Evolutionary conservation across 1,284 basidiomycete species (phyloP), one percentile per base, ranked within the genome.

Genomic region (Puccinia triticina): DNA sequence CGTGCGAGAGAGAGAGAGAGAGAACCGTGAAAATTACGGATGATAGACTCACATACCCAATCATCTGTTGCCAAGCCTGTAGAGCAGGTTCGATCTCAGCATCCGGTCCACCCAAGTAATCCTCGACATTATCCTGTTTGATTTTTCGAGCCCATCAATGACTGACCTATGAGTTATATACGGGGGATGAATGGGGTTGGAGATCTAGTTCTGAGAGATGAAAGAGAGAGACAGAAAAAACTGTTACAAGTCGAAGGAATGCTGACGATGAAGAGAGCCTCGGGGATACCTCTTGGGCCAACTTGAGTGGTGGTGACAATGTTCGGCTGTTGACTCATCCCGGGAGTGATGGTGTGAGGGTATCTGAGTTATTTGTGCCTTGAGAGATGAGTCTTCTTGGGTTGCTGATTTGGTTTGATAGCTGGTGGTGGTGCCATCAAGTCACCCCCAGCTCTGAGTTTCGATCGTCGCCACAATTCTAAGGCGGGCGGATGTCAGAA

Each of bases 1-100:
- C 46, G n/a, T n/a, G 26, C 46, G 34, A 21, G 23, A 46, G 11
- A 43, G 10, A 72, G 46, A 26, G 21, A 37, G n/a, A 26, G 29
- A 37, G 10, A 11, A 21, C 26, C 11, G 34, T n/a, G 32, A 18
- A 43, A 77, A n/a, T n/a, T 2, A 46, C 16, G 61, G 11, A 61
- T 23, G 4, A 61, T 8, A 40, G 61, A 43, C 26, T 29, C 21
- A 61, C 89, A 83, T 84, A 96, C 94, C 94, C 93, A 87, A 96
- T 91, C 48, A 95, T 94, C 88, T 96, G 94, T 86, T 98, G 94
- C 86, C 98, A 94, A 82, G 90, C 90, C 87, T 92, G 92, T 84
- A 99, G 89, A 0, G 93, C 91, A 32, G 89, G 89, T 86, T 97
- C 95, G 23, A 93, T 91, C 80, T 93, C 92, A 0, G 90, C 92